Conservation (phyloP, 495 filamentous ascomycete species). For the Corynascus novoguineensis region DNA sequence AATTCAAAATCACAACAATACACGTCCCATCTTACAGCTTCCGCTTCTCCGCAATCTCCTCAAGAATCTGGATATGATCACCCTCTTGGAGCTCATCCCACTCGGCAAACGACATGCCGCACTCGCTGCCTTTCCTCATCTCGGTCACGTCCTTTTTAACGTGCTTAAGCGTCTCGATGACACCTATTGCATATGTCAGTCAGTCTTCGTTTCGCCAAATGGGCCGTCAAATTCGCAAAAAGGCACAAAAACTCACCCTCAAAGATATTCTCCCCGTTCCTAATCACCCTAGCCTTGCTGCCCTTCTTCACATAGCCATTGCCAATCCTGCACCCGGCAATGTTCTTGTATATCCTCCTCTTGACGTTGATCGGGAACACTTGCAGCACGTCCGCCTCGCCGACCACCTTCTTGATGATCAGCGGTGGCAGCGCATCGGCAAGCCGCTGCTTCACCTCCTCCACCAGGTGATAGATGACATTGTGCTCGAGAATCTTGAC, state of each 20-base stretch:
- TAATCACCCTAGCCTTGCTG: slow-evolving; percentile 63
- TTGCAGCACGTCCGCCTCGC: slow-evolving; percentile 82
- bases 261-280: slow-evolving; percentile 61
- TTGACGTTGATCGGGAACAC: slow-evolving; percentile 79
- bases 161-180: slow-evolving; percentile 75
- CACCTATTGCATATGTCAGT: slow-evolving; percentile 47
- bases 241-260: slow-evolving; percentile 57
- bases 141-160: slow-evolving; percentile 84
- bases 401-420: slow-evolving; percentile 62
- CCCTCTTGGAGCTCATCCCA: slow-evolving; percentile 75
- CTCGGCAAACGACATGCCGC: slow-evolving; percentile 77
- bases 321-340: slow-evolving; percentile 84
- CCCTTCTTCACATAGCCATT: slow-evolving; percentile 65
- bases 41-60: slow-evolving; percentile 70
- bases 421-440: slow-evolving; percentile 60
- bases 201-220: not conserved
- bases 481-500: slow-evolving; percentile 80
- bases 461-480: slow-evolving; percentile 86
- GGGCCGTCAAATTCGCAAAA: not conserved
- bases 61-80: slow-evolving; percentile 81
- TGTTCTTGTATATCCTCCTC: slow-evolving; percentile 57
- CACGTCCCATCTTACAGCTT: slow-evolving; percentile 43
- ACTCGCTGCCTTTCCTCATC: slow-evolving; percentile 87
- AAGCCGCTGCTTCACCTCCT: slow-evolving; percentile 68
- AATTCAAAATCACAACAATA: not conserved